Evolutionary conservation across 257 asterid genomes (phyloP), one percentile per base, ranked within the genome.

Genomic region (Nicotiana undulata): DNA sequence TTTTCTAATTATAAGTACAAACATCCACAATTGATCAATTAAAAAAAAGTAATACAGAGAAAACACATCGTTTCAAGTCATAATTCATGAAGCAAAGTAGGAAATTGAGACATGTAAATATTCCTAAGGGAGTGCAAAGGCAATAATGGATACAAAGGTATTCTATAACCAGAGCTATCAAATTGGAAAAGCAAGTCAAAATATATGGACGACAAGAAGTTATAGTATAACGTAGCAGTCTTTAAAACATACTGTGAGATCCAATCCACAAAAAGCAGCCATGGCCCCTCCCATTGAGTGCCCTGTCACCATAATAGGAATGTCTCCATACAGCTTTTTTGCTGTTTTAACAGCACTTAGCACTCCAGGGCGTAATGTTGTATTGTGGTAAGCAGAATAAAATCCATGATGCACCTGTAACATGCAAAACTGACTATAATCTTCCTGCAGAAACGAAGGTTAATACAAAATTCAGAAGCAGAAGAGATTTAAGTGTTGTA

Each of bases 261-360:
- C 99, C 81, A 96, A 93, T 31, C 90, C 99, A 80, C 99, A 96
- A 67, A 96, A 85, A 75, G 97, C 93, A 70, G 97, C 99, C 81
- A 96, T 96, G 55, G 98, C 99, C 75, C 98, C 99, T 85, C 99
- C 99, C 99, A 96, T 96, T 26, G 99, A 96, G 86, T 96, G 99
- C 60, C 99, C 99, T 56, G 98, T 94, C 59, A 89, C 91, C 87
- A 96, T 87, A 75, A 96, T 87, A 63, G 82, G 84, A 60, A 88
- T 85, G 80, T 89, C 89, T 66, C 98, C 99, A 75, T 91, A 89
- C 10, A 88, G 53, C 64, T 90, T 88, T 85, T 87, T 89, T 60
- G 90, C 92, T 70, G 72, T 81, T 82, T 89, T 82, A 81, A 96
- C 87, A 67, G 95, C 97, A 82, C 81, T 84, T 68, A 90, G 79